A percentile compares a stretch with the other conserved stretches of the same genome.
Evolutionary conservation across 148 eudicot genomes (phyloP).

Genomic region (Amaranthus palmeri): DNA sequence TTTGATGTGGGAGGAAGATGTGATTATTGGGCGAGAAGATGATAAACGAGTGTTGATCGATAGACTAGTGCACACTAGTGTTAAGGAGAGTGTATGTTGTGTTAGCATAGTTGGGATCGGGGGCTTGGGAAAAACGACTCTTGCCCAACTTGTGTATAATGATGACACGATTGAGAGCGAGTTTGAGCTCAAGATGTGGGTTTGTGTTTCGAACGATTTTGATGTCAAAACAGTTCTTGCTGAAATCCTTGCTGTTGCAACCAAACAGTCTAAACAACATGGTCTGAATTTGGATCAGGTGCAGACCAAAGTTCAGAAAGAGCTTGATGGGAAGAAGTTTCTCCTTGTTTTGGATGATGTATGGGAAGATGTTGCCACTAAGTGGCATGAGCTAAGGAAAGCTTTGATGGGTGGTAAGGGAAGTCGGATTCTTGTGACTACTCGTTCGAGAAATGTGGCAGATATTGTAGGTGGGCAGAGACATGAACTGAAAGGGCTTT

Average conservation of each 20-base stretch:
- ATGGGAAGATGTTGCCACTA: slow-evolving; percentile 17
- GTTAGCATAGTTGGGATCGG: slow-evolving; percentile 33
- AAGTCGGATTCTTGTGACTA: slow-evolving; percentile 37
- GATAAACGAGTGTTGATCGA: neutral
- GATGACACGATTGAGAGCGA: slow-evolving; percentile 1
- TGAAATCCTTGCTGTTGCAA: slow-evolving; percentile 15
- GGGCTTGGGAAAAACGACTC: slow-evolving; percentile 35
- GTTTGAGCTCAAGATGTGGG: slow-evolving; percentile 31
- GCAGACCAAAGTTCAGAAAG: slow-evolving; percentile 2
- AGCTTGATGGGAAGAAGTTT: slow-evolving; percentile 15
- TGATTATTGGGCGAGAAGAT: slow-evolving; percentile 28
- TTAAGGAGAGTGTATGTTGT: neutral
- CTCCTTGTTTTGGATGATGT: slow-evolving; percentile 35
- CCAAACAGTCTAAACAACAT: neutral
- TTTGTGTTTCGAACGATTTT: slow-evolving; percentile 23
- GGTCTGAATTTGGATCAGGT: slow-evolving; percentile 13
- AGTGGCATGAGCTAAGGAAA: slow-evolving; percentile 17
- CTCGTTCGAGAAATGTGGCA: slow-evolving; percentile 29
- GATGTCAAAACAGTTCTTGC: slow-evolving; percentile 13
- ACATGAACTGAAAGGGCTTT: slow-evolving; percentile 24
- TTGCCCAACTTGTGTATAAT: slow-evolving; percentile 27
- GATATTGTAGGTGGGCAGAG: slow-evolving; percentile 8
- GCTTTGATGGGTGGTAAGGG: slow-evolving; percentile 15
- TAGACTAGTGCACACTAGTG: neutral
- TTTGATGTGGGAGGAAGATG: slow-evolving; percentile 15